Evolutionary conservation across 1,284 basidiomycete genomes (phyloP), one percentile per base, ranked within the genome.

Genomic region (Irpex sp.): DNA sequence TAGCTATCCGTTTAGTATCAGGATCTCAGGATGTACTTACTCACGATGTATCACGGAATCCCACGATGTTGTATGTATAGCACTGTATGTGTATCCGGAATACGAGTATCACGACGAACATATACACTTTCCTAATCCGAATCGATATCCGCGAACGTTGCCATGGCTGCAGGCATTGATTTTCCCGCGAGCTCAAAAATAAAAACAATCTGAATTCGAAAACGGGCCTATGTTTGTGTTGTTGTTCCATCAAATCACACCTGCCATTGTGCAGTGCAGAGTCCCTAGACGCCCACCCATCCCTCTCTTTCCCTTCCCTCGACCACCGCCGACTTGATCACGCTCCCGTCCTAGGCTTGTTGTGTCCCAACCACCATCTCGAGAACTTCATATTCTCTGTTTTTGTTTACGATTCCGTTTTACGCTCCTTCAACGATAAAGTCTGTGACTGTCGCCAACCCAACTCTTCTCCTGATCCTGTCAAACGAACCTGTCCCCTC

Each of bases 401-500:
- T 33, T 33, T 33, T 33, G 31, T 33, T 65, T 64, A 67, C 66
- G 66, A 67, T 36, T 62, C 57, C 36, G 46, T 61, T 33, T 66
- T 62, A 67, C 66, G 66, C 64, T 67, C 66, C 54, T 67, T 67
- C 53, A 31, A 55, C 53, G 53, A 26, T 17, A 19, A 36, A 55
- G 26, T 36, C 53, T 61, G 61, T 62, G 65, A 58, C 60, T 62
- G 62, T 49, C 35, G 21, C 51, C 58, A 61, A 61, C 60, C 57
- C 56, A 51, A 47, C 43, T 50, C 51, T 39, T 57, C 61, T 50
- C 47, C 33, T 36, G 43, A 59, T 65, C 47, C 55, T 63, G 54
- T 58, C n/a, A 53, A 62, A 64, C 63, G 31, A 47, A 57, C 61
- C 57, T 35, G 49, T 54, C 55, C 35, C 15, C 43, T 46, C 47